phyloP scores from a whole-genome alignment of 2,329 filamentous ascomycete genomes.

The Aspergillus sp. region DNA sequence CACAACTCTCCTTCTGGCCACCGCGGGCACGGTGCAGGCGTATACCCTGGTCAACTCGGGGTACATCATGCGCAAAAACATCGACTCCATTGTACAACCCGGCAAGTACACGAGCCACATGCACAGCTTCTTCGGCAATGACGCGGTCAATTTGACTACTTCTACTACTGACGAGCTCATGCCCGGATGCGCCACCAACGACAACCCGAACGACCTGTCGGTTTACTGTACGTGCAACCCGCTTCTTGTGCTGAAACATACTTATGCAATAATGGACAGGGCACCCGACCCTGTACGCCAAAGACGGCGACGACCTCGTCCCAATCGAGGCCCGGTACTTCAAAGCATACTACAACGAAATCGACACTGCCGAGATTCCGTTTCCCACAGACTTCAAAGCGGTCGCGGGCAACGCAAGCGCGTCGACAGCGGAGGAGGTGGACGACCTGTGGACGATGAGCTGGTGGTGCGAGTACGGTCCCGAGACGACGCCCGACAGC shows the following conservation, averaged over 20 bases:
- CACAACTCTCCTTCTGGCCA: too few relatives aligned
- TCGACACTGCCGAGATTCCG: conserved; percentile 16
- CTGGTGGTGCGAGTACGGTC: conserved; percentile 8
- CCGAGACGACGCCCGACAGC: not conserved
- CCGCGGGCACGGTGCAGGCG: too few relatives aligned
- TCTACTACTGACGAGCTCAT: conserved; percentile 18
- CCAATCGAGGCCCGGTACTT: conserved; percentile 14
- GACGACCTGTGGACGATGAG: not conserved
- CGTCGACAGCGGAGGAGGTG: not conserved
- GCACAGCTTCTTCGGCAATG: conserved; percentile 22
- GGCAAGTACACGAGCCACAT: conserved; percentile 20
- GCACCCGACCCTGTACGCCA: conserved; percentile 17
- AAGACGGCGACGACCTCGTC: not conserved
- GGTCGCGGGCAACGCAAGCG: conserved; percentile 11
- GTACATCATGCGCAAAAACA: conserved; percentile 20
- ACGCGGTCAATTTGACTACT: conserved; percentile 16
- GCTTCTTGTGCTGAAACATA: not conserved
- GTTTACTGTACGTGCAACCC: conserved; percentile 17
- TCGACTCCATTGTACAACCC: conserved; percentile 17
- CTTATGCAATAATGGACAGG: conserved; percentile 1
- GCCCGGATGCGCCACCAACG: conserved; percentile 12
- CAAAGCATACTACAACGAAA: conserved; percentile 18
- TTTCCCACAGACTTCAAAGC: conserved; percentile 15
- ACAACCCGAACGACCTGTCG: conserved; percentile 20
- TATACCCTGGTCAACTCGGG: too few relatives aligned